Conservation (phyloP, 768 basidiomycete genomes). For the Mycena chlorophos region DNA sequence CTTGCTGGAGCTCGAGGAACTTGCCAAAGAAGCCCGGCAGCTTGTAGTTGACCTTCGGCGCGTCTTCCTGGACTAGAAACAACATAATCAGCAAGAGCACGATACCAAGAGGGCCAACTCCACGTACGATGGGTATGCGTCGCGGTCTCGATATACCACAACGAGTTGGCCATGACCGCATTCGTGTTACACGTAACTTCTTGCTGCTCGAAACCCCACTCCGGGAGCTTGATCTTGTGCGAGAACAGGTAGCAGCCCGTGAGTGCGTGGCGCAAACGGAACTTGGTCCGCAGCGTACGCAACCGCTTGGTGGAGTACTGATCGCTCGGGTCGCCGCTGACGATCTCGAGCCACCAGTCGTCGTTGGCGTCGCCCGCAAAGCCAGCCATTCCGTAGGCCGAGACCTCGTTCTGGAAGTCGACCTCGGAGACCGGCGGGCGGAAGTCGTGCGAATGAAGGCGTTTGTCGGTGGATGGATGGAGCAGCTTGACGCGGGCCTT, state of each 20-base stretch:
- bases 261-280: conserved; percentile 79
- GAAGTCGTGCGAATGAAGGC: conserved; percentile 92
- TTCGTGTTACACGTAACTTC: conserved; percentile 99
- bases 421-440: conserved; percentile 96
- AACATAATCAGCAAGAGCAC: background rate
- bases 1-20: conserved; percentile 87
- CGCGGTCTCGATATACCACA: conserved; percentile 94
- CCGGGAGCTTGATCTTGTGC: conserved; percentile 95
- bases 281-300: conserved; percentile 77
- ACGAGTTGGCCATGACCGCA: conserved; percentile 80
- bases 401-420: conserved; percentile 99
- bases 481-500: conserved; percentile 76
- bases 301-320: conserved; percentile 67
- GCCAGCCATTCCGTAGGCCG: conserved; percentile 85
- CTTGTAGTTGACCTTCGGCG: conserved; percentile 85
- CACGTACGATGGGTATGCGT: conserved; percentile 69
- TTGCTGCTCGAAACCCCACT: conserved; percentile 98
- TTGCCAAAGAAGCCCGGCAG: conserved; percentile 88
- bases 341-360: conserved; percentile 89
- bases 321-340: conserved; percentile 64
- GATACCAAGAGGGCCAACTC: background rate
- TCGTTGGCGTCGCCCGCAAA: conserved; percentile 91
- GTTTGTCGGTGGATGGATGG: conserved; percentile 79
- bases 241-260: conserved; percentile 97
- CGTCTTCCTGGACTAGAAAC: conserved; percentile 62